Base-by-base conservation (phyloP, 2,329 filamentous ascomycete genomes). In the Penicillium sp. region DNA sequence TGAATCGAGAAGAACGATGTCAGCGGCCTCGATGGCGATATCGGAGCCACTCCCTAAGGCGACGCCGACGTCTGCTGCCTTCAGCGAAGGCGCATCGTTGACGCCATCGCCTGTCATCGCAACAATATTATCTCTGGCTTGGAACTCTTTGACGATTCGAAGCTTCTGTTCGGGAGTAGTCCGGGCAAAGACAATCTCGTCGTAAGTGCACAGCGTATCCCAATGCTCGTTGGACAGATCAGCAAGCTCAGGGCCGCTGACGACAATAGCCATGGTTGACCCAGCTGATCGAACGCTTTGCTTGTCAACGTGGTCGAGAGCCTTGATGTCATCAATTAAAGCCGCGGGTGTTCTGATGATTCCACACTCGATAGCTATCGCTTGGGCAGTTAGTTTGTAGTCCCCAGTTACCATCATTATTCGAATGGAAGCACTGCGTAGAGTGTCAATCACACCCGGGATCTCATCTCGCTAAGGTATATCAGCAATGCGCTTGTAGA, bases 401-500 rank as follows among this genome's bases (percentile, higher is more conserved):
- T 93, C 91, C 9, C 91, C 90, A 1, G 91, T 93, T 0, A 86
- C 90, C 90, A 93, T 93, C 75, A 91, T 89, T 31, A 92, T 87
- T n/a, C 88, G 82, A 58, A 93, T 90, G 1, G 89, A 89, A 4
- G 91, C 91, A 1, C 85, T 82, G 13, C 90, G 85, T 17, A 92
- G 81, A 0, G 85, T 90, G n/a, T 80, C 78, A 30, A 88, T 79
- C 1, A 88, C 86, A 13, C 81, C 80, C 0, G 85, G 83, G 35
- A 88, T 88, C 67, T 88, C 86, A 30, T 85, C 81, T 54, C 86
- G 80, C 26, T 60, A 17, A 11, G 21, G 7, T 11, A 44, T 51
- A 26, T 35, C 13, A 53, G 31, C 17, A 21, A 15, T 51, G 15
- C 15, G 21, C 5, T 31, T 15, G 17, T 8, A 3, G 7, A 3